phyloP scores from a whole-genome alignment of 495 filamentous ascomycete genomes.

The Penicillium parvum region DNA sequence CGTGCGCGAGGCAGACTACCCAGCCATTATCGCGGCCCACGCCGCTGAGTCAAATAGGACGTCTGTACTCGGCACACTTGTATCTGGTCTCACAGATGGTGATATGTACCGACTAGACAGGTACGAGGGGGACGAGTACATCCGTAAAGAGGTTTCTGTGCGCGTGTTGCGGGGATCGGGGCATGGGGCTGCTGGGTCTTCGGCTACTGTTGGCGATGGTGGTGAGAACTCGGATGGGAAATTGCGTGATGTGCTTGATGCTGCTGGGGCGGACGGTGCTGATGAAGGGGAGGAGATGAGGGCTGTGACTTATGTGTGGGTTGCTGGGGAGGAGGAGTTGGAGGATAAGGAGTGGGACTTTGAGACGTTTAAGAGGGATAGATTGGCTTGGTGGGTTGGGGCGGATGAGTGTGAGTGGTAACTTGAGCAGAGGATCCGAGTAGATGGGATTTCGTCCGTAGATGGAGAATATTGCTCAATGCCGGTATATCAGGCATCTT shows the following conservation, averaged over 20 bases:
- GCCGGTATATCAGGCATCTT: too few species aligned
- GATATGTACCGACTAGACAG: conserved; percentile 73
- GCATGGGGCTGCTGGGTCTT: conserved; percentile 5
- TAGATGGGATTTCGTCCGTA: too few species aligned
- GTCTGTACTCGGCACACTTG: conserved; percentile 73
- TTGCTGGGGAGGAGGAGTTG: conserved; percentile 40
- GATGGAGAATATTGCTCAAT: too few species aligned
- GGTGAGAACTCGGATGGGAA: conserved; percentile 16
- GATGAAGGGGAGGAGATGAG: conserved; percentile 50
- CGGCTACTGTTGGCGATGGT: too few species aligned
- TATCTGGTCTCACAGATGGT: conserved; percentile 70
- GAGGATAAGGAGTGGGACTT: conserved; percentile 79
- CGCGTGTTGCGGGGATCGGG: conserved; percentile 45
- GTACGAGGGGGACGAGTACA: conserved; percentile 80
- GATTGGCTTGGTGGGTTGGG: conserved; percentile 53
- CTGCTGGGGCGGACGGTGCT: conserved; percentile 24
- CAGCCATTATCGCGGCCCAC: conserved; percentile 60
- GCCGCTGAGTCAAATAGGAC: conserved; percentile 7
- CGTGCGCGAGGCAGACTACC: conserved; percentile 70
- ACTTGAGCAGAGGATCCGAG: conserved; percentile 2
- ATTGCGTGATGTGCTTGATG: conserved; percentile 31
- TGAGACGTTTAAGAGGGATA: conserved; percentile 65
- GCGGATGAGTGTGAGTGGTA: conserved; percentile 39
- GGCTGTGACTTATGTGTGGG: conserved; percentile 77
- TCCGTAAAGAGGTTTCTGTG: conserved; percentile 56